Conservation (phyloP, 2,329 filamentous ascomycete genomes). For the Stagonosporopsis vannaccii region DNA sequence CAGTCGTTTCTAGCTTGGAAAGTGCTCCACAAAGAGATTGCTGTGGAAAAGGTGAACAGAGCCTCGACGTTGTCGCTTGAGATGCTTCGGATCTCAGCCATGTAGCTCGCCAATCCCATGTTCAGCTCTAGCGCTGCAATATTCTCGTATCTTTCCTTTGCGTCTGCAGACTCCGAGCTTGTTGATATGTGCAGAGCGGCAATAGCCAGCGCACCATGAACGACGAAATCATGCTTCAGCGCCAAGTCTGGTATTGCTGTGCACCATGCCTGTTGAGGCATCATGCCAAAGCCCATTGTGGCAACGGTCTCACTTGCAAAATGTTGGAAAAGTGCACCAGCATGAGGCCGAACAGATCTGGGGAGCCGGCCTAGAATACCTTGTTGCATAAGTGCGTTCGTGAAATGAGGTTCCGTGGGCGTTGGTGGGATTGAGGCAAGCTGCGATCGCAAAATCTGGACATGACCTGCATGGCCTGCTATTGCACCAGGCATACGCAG, state of each 20-base stretch:
- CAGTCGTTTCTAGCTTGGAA: slow-evolving; percentile 24
- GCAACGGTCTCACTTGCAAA: slow-evolving; percentile 30
- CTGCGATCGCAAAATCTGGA: background rate
- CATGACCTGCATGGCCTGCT: background rate
- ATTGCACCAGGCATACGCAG: slow-evolving; percentile 23
- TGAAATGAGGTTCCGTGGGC: slow-evolving; percentile 17
- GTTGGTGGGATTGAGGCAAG: slow-evolving; percentile 1
- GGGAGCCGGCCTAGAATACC: slow-evolving; percentile 23
- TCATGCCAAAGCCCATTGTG: slow-evolving; percentile 25
- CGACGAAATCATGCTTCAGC: slow-evolving; percentile 49
- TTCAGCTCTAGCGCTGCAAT: slow-evolving; percentile 38
- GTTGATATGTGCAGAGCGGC: slow-evolving; percentile 54
- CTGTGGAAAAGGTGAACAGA: slow-evolving; percentile 39
- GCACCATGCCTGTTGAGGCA: slow-evolving; percentile 29
- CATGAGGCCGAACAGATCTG: slow-evolving; percentile 15
- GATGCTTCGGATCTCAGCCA: slow-evolving; percentile 36
- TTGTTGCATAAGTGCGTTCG: slow-evolving; percentile 19
- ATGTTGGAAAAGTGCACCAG: slow-evolving; percentile 31
- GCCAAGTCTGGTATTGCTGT: slow-evolving; percentile 42
- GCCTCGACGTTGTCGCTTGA: slow-evolving; percentile 51
- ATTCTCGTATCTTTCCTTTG: slow-evolving; percentile 23
- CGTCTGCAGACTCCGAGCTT: slow-evolving; percentile 20
- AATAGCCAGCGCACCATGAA: slow-evolving; percentile 54
- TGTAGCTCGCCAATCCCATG: slow-evolving; percentile 32
- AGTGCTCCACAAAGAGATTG: slow-evolving; percentile 25